phyloP scores from a whole-genome alignment of 495 filamentous ascomycete genomes.

The Neurospora cerealis region DNA sequence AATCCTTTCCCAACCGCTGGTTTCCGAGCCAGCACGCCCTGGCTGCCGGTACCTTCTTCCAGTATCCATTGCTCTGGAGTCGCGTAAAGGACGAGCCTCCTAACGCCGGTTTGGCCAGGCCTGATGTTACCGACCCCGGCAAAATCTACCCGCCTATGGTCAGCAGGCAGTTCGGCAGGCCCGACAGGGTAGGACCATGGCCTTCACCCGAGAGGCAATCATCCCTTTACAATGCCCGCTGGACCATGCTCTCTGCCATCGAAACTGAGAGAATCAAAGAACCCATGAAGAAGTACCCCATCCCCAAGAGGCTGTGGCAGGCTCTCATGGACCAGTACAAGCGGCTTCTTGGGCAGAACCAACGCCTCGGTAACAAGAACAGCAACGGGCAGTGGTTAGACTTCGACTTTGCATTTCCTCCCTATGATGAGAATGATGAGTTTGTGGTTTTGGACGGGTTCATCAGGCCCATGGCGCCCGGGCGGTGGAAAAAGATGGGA shows the following conservation, averaged over 20 bases:
- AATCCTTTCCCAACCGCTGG: background rate
- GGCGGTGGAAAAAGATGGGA: background rate
- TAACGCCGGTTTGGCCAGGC: background rate
- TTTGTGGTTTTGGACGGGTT: background rate
- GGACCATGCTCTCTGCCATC: background rate
- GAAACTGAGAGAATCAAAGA: background rate
- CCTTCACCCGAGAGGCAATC: background rate
- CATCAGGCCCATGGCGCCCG: background rate
- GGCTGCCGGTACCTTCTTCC: background rate
- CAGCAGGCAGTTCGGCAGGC: background rate
- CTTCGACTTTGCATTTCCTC: background rate
- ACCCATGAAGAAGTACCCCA: background rate
- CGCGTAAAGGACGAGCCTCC: background rate
- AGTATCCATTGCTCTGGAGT: background rate
- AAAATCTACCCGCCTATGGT: background rate
- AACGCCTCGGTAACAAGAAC: background rate
- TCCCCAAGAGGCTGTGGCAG: background rate
- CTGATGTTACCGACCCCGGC: background rate
- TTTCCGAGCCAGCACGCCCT: background rate
- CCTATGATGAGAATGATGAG: background rate
- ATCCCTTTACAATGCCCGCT: background rate
- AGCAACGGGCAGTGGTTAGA: background rate
- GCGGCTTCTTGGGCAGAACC: background rate
- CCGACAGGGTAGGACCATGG: background rate
- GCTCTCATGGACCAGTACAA: background rate